phyloP scores from a whole-genome alignment of 257 asterid genomes.

The Solanum ossicruentum region DNA sequence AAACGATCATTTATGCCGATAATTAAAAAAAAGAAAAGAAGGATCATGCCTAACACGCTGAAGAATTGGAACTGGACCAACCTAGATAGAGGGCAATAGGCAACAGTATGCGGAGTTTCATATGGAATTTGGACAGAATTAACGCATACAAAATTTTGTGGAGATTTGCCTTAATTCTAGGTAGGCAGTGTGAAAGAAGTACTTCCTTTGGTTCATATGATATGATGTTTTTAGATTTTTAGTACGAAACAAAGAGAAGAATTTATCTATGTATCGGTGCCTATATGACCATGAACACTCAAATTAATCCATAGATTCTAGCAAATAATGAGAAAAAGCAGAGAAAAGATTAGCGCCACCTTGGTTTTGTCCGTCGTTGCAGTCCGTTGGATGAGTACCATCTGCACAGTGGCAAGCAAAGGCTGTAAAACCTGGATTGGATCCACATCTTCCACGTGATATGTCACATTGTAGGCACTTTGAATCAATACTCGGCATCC shows the following conservation, averaged over 20 bases:
- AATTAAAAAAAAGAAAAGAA: background rate
- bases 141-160: background rate
- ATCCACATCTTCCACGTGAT: slow-evolving; percentile 45
- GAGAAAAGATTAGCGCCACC: background rate
- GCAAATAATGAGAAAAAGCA: background rate
- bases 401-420: slow-evolving; percentile 25
- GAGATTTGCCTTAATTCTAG: background rate
- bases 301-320: background rate
- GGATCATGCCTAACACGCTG: background rate
- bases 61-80: background rate
- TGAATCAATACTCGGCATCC: slow-evolving; percentile 11
- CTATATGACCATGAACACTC: background rate
- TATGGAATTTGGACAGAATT: background rate
- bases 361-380: background rate
- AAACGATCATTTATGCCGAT: background rate
- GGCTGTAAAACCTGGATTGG: background rate
- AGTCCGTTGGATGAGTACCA: background rate
- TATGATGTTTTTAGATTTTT: background rate
- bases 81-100: background rate
- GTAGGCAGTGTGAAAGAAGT: background rate
- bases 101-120: background rate
- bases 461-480: slow-evolving; percentile 9
- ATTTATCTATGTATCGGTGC: background rate
- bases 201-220: background rate
- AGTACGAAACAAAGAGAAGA: background rate